Percentiles rank a stretch among this genome's conserved stretches.
phyloP scores from a whole-genome alignment of 768 basidiomycete species.

The Leccinum truebloodii region DNA sequence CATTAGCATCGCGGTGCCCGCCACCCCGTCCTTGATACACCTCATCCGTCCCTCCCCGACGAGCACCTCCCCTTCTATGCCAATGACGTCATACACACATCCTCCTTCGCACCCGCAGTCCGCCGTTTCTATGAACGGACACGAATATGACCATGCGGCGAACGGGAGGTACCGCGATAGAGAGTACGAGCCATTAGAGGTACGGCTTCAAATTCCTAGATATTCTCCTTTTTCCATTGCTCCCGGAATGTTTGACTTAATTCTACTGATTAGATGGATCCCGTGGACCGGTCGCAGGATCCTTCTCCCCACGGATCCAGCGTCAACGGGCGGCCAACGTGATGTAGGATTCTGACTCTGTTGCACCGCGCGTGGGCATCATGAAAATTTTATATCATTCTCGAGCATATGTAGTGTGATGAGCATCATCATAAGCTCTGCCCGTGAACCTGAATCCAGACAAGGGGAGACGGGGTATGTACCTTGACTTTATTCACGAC shows the following conservation, averaged over 20 bases:
- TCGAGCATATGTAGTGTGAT: slow-evolving; percentile 5
- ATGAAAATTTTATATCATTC: background rate
- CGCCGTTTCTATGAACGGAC: slow-evolving; percentile 25
- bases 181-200: slow-evolving; percentile 27
- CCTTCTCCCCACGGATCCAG: slow-evolving; percentile 23
- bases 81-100: slow-evolving; percentile 21
- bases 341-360: slow-evolving; percentile 14
- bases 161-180: slow-evolving; percentile 31
- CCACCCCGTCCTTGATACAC: slow-evolving; percentile 33
- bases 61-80: slow-evolving; percentile 18
- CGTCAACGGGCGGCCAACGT: slow-evolving; percentile 27
- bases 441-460: background rate
- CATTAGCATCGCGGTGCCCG: slow-evolving; percentile 34
- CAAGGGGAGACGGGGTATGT: background rate
- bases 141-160: slow-evolving; percentile 19
- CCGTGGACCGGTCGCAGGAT: slow-evolving; percentile 21
- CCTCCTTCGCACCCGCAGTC: slow-evolving; percentile 9
- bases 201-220: background rate
- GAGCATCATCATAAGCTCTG: background rate
- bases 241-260: background rate
- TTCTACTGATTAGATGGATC: slow-evolving; percentile 9
- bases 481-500: background rate
- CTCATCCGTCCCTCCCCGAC: slow-evolving; percentile 32
- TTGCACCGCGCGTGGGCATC: background rate
- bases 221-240: background rate